These are phyloP conservation scores for Cercis canadensis DNA, from an alignment of 306 rosid genomes.

Conservation along the genomic window DNA sequence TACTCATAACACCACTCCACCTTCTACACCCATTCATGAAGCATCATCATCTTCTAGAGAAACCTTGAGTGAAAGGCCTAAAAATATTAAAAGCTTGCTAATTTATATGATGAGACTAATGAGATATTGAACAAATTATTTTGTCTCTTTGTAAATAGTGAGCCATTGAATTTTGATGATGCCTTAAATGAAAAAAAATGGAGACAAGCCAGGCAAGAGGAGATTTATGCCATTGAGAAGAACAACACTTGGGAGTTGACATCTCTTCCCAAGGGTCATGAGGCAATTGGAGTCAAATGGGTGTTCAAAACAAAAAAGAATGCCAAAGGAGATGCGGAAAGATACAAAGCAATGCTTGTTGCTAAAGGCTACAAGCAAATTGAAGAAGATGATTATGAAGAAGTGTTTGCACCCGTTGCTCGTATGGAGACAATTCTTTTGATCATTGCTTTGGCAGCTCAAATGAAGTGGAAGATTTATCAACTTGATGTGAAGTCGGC, in stretches of 20 bases:
- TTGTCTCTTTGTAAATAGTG: neutral
- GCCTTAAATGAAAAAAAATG: neutral
- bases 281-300: neutral
- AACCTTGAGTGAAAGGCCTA: too few species aligned
- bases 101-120: neutral
- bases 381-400: neutral
- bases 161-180: neutral
- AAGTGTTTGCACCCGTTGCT: neutral
- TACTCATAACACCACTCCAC: neutral
- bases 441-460: neutral
- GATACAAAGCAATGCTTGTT: conserved; percentile 2
- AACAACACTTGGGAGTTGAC: neutral
- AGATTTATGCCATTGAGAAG: neutral
- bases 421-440: neutral
- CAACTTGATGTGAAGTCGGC: too few species aligned
- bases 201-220: neutral
- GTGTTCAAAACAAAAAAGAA: neutral
- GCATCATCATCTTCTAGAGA: neutral
- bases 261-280: neutral
- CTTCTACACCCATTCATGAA: too few species aligned
- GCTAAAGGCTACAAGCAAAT: neutral
- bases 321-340: neutral
- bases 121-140: too few species aligned
- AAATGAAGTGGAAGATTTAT: too few species aligned
- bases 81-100: too few species aligned